phyloP scores from a whole-genome alignment of 805 yeast species.

The Yarrowia porcina region DNA sequence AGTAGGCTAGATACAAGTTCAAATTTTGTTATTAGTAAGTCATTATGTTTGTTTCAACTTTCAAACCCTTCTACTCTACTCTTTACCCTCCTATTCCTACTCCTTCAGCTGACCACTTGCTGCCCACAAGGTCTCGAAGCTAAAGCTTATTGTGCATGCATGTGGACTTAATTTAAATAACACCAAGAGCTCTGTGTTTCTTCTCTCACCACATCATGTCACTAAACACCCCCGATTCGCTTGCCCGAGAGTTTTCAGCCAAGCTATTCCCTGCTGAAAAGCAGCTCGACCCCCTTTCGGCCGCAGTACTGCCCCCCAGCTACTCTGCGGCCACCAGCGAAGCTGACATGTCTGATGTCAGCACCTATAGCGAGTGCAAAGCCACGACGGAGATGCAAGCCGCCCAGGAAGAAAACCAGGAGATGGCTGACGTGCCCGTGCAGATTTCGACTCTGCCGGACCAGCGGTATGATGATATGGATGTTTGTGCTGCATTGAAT shows the following conservation, averaged over 20 bases:
- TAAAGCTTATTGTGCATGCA: neutral
- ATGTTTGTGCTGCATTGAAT: constrained; percentile 11
- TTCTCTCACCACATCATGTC: constrained; percentile 11
- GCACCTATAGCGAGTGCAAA: constrained; percentile 19
- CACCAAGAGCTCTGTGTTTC: neutral
- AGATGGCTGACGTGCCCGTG: constrained; percentile 2
- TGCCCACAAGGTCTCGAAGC: neutral
- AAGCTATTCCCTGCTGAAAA: constrained; percentile 6
- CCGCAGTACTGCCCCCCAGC: constrained; percentile 8
- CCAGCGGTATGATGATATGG: constrained; percentile 25
- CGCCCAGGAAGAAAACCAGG: neutral
- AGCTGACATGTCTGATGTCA: constrained; percentile 19
- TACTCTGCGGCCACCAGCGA: constrained; percentile 20
- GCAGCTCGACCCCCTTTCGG: neutral
- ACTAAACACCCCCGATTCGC: constrained; percentile 14
- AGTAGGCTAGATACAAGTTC: too few species aligned
- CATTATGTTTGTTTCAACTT: too few species aligned
- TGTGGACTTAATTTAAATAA: neutral
- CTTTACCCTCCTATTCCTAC: too few species aligned
- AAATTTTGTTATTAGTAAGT: too few species aligned
- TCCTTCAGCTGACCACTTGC: too few species aligned
- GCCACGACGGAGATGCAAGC: neutral
- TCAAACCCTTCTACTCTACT: too few species aligned
- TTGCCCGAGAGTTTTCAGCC: constrained; percentile 12
- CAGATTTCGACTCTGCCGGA: constrained; percentile 13